These are phyloP conservation scores for Trametes cubensis DNA, from an alignment of 768 basidiomycete genomes.

Conservation along the genomic window DNA sequence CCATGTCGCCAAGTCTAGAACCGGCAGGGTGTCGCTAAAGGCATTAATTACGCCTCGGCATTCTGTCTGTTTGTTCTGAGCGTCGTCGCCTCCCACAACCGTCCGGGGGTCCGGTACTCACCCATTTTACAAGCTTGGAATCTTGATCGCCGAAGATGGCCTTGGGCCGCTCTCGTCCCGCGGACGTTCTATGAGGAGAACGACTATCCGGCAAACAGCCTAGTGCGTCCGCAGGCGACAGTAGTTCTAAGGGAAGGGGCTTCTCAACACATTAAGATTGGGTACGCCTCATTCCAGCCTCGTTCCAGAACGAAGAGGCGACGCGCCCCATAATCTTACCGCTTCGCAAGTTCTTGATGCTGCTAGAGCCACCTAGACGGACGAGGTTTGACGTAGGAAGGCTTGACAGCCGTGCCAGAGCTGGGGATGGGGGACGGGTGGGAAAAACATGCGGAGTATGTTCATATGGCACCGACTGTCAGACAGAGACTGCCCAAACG, in stretches of 20 bases:
- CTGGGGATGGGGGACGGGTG: constrained; percentile 4
- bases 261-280: constrained; percentile 15
- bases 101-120: constrained; percentile 21
- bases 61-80: not conserved
- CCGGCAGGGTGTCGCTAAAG: constrained; percentile 1
- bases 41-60: not conserved
- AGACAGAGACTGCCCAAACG: constrained; percentile 10
- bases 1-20: constrained; percentile 6
- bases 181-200: constrained; percentile 9
- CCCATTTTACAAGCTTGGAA: constrained; percentile 22
- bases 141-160: constrained; percentile 26
- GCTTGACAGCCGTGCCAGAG: constrained; percentile 1
- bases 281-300: constrained; percentile 19
- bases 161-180: constrained; percentile 13
- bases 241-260: constrained; percentile 7
- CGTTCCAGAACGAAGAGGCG: constrained; percentile 14
- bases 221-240: constrained; percentile 14
- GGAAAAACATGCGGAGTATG: constrained; percentile 16
- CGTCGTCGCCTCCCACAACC: constrained; percentile 11
- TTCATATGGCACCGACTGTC: constrained; percentile 14
- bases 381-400: constrained; percentile 10
- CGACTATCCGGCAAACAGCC: constrained; percentile 16
- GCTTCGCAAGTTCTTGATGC: constrained; percentile 4
- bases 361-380: constrained; percentile 20
- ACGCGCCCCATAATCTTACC: constrained; percentile 16